A percentile compares a stretch with the other conserved stretches of the same genome.
Evolutionary conservation across 1,284 basidiomycete species (phyloP).

Genomic region (Garcileccinum viscosum): DNA sequence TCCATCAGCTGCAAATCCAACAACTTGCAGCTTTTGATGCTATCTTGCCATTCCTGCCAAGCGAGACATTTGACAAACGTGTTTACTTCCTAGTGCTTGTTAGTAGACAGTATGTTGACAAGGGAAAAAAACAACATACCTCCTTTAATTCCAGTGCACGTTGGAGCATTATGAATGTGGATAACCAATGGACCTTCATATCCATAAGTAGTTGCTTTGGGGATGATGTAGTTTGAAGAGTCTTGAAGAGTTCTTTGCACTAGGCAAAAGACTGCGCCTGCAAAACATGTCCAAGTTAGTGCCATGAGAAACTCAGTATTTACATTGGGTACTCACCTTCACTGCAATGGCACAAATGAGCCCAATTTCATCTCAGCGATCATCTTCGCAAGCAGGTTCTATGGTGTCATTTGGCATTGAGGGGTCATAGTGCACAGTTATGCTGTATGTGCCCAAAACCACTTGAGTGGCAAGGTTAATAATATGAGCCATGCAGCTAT

Average conservation of each 20-base stretch:
- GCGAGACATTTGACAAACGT: neutral
- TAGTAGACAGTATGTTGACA: neutral
- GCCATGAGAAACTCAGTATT: neutral
- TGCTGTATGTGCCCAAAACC: neutral
- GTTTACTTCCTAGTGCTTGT: neutral
- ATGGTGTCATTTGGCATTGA: neutral
- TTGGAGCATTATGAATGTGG: neutral
- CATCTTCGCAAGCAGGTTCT: neutral
- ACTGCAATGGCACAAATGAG: neutral
- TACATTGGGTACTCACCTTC: neutral
- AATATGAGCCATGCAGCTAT: too few relatives aligned
- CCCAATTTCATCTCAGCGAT: neutral
- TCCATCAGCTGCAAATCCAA: neutral
- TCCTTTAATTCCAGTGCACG: neutral
- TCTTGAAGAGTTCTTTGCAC: neutral
- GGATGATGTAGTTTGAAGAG: neutral
- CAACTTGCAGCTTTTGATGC: neutral
- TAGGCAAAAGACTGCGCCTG: neutral
- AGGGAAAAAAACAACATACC: neutral
- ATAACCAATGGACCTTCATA: neutral
- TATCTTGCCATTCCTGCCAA: neutral
- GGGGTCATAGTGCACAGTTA: neutral
- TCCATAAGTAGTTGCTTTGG: neutral
- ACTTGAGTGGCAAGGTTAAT: neutral
- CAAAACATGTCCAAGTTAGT: neutral